Evolutionary conservation across 108 stramenopile genomes (phyloP), one percentile per base, ranked within the genome.

Genomic region (Skeletonema marinoi): DNA sequence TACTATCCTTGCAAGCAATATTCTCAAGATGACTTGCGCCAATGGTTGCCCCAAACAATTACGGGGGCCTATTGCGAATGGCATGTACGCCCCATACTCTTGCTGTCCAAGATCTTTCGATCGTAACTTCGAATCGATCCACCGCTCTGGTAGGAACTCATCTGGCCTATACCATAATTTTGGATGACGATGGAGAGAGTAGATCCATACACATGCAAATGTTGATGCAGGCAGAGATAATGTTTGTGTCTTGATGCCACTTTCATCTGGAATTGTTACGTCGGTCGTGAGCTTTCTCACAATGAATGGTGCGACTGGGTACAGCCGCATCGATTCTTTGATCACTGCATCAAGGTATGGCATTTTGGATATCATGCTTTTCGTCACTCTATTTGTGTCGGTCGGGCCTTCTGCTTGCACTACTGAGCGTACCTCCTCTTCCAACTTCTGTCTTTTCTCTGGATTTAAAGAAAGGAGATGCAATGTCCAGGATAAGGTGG

Each of bases 31-130:
- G 9, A 92, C 74, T 50, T 93, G 87, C 13, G 97, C 97, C 69
- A 97, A 84, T n/a, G 96, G 96, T 78, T 93, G 92, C 16, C 97
- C 97, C 5, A 97, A 74, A 78, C 97, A 97, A 79, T 95, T 96
- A 11, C 97, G 85, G 6, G 97, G 95, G 0, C 97, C 97, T 11
- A 81, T 78, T 9, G 95, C 94, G 80, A 95, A 97, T 32, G 97
- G 97, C 78, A 97, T 93, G 87, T 90, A 97, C 36, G 93, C 86
- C 10, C 97, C 97, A 32, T 71, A 65, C 29, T 84, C 83, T 29
- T 78, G 77, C 66, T 90, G 89, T 14, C 88, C 91, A 11, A 60
- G 32, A 83, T 93, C 91, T 65, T 75, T 69, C 6, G 44, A 25
- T 41, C 68, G 51, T 5, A 78, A 41, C 33, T 74, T 32, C 50